phyloP scores from a whole-genome alignment of 2,329 filamentous ascomycete species.

The Pestalotiopsis sp. region DNA sequence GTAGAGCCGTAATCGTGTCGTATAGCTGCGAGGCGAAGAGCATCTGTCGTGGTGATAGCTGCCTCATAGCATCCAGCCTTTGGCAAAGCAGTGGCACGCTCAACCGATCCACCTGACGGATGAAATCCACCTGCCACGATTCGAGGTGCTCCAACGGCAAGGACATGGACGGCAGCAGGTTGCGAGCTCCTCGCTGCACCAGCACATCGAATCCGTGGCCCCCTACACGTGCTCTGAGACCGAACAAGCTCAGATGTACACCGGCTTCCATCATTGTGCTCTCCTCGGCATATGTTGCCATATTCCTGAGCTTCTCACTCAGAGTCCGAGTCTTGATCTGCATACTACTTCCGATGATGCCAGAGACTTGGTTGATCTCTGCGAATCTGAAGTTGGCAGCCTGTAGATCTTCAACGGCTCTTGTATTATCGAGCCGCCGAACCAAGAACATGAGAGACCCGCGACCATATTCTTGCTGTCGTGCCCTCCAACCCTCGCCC shows the following conservation, averaged over 20 bases:
- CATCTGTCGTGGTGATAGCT: constrained; percentile 38
- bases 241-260: constrained; percentile 60
- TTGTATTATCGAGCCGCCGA: constrained; percentile 55
- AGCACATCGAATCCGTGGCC: constrained; percentile 63
- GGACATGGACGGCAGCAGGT: constrained; percentile 60
- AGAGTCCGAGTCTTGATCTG: constrained; percentile 69
- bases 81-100: constrained; percentile 39
- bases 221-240: constrained; percentile 51
- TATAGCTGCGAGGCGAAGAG: constrained; percentile 46
- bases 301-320: constrained; percentile 58
- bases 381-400: constrained; percentile 80
- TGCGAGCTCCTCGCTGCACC: constrained; percentile 54
- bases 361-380: constrained; percentile 64
- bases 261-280: constrained; percentile 49
- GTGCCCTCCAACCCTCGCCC: constrained; percentile 26
- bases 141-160: constrained; percentile 55
- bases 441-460: constrained; percentile 83
- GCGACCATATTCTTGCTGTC: constrained; percentile 52
- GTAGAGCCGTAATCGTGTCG: constrained; percentile 36
- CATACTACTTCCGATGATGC: constrained; percentile 70
- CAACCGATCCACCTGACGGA: constrained; percentile 49
- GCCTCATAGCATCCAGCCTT: constrained; percentile 36
- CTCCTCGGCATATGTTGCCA: constrained; percentile 58
- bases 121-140: constrained; percentile 53
- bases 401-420: constrained; percentile 64